Percentiles rank a stretch among this genome's conserved stretches.
phyloP scores from a whole-genome alignment of 2,329 filamentous ascomycete genomes.

The Penicillium vulpinum region DNA sequence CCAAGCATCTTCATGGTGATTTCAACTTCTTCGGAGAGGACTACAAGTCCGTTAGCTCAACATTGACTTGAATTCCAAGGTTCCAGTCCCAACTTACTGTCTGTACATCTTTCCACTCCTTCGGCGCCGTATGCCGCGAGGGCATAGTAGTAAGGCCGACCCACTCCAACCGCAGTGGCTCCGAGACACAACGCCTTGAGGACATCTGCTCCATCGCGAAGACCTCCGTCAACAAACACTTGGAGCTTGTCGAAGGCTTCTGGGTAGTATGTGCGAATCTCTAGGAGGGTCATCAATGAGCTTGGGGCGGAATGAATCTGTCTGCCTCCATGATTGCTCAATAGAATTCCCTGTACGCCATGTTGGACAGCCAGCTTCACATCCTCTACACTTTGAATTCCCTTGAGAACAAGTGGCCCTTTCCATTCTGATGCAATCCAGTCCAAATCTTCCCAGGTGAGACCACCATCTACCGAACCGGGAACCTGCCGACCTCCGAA shows the following conservation, averaged over 20 bases:
- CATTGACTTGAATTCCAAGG: background rate
- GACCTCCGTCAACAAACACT: conserved; percentile 54
- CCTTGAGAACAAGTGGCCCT: conserved; percentile 17
- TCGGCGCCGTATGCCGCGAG: conserved; percentile 23
- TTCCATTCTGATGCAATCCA: conserved; percentile 7
- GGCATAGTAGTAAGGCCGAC: conserved; percentile 30
- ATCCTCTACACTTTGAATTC: conserved; percentile 19
- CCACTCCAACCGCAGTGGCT: conserved; percentile 54
- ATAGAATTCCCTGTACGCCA: conserved; percentile 47
- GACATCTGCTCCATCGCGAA: conserved; percentile 53
- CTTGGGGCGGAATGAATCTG: conserved; percentile 51
- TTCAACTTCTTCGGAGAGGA: conserved; percentile 18
- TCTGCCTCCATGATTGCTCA: conserved; percentile 58
- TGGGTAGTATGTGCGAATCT: conserved; percentile 51
- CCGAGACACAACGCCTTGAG: conserved; percentile 56
- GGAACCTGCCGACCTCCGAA: conserved; percentile 19
- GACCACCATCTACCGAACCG: conserved; percentile 16
- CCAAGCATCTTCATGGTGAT: conserved; percentile 26
- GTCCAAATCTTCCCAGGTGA: conserved; percentile 9
- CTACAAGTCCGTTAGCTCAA: conserved; percentile 1
- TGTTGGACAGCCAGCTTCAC: conserved; percentile 19
- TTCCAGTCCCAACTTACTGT: conserved; percentile 7
- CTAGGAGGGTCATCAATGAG: conserved; percentile 50
- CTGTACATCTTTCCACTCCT: conserved; percentile 21
- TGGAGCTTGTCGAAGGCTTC: conserved; percentile 51